Percentiles rank a stretch among this genome's conserved stretches.
phyloP scores from a whole-genome alignment of 75 land plant species.

The Sequoiadendron giganteum region DNA sequence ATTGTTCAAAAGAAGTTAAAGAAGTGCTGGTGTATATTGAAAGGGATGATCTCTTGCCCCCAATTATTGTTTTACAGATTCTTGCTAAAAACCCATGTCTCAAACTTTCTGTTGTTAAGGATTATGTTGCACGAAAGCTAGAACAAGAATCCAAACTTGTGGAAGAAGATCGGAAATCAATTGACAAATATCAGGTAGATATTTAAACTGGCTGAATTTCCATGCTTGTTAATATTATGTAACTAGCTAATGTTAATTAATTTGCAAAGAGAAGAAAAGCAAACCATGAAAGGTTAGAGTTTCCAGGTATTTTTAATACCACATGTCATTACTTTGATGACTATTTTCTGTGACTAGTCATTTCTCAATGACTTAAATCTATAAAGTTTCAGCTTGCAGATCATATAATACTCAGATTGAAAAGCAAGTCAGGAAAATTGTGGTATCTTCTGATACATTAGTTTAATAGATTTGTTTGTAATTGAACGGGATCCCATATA shows the following conservation, averaged over 20 bases:
- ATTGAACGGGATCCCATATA: too few relatives aligned
- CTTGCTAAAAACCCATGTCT: constrained; percentile 83
- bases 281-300: background rate
- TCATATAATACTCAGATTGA: too few relatives aligned
- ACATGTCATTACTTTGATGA: too few relatives aligned
- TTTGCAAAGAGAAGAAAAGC: background rate
- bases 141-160: constrained; percentile 83
- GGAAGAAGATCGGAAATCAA: constrained; percentile 86
- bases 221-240: background rate
- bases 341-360: too few relatives aligned
- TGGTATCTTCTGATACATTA: too few relatives aligned
- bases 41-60: constrained; percentile 90
- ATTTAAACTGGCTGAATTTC: background rate
- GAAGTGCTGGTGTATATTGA: constrained; percentile 87
- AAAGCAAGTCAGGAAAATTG: too few relatives aligned
- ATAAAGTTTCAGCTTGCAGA: too few relatives aligned
- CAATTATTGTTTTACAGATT: constrained; percentile 87
- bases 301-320: background rate
- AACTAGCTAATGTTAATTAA: background rate
- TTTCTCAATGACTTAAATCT: too few relatives aligned
- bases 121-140: constrained; percentile 89
- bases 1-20: constrained; percentile 95
- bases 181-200: constrained; percentile 87
- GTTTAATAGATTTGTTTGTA: too few relatives aligned
- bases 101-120: constrained; percentile 88